phyloP scores from a whole-genome alignment of 306 rosid genomes.

The Cucurbita argyrosperma region DNA sequence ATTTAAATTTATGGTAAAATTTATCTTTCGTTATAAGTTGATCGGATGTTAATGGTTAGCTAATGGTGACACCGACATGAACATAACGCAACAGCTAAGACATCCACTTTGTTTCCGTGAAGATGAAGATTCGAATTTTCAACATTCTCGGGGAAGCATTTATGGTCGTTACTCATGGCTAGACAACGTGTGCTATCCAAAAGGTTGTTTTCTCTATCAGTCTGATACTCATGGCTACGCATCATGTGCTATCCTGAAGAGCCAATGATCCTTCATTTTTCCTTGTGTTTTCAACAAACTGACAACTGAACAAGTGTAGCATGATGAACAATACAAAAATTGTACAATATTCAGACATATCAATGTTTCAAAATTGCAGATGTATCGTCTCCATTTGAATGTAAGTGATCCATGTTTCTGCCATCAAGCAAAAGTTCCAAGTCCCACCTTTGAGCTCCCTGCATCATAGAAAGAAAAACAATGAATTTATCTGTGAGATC shows the following conservation, averaged over 20 bases:
- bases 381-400: neutral
- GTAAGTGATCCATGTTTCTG: neutral
- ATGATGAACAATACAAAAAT: neutral
- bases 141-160: no score
- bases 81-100: neutral
- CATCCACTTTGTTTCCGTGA: neutral
- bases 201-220: neutral
- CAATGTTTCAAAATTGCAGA: neutral
- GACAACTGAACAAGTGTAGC: neutral
- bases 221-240: neutral
- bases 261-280: neutral
- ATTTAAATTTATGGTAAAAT: no score
- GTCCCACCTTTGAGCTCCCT: neutral
- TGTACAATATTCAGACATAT: neutral
- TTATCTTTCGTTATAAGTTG: no score
- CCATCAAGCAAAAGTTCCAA: neutral
- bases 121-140: no score
- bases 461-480: neutral
- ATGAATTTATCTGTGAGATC: neutral
- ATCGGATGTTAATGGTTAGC: no score
- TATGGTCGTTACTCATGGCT: neutral
- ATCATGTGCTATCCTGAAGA: neutral
- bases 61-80: neutral
- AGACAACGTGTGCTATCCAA: neutral
- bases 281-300: neutral